Conservation (phyloP, 768 basidiomycete species). For the Candolleomyces eurysporus region DNA sequence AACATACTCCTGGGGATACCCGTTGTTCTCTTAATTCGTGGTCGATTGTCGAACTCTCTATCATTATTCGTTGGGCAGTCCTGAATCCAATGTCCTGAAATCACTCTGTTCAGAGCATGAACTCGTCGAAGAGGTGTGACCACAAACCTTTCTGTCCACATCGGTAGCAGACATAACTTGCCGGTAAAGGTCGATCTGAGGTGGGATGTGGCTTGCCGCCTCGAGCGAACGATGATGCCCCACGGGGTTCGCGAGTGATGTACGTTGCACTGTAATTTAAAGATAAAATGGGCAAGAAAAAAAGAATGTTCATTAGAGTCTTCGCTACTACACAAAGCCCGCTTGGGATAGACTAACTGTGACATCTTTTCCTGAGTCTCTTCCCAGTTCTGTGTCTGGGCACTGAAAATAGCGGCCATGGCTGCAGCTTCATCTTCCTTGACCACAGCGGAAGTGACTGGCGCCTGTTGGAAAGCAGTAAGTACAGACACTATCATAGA, state of each 20-base stretch:
- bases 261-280: conserved; percentile 59
- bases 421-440: conserved; percentile 88
- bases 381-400: conserved; percentile 94
- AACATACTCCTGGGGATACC: conserved; percentile 98
- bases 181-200: conserved; percentile 77
- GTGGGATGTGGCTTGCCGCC: conserved; percentile 57
- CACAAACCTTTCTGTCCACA: conserved; percentile 94
- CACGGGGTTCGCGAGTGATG: conserved; percentile 56
- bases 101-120: conserved; percentile 12
- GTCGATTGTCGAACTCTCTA: conserved; percentile 89
- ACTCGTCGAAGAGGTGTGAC: background rate
- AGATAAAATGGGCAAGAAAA: conserved; percentile 27
- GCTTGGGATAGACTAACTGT: conserved; percentile 80
- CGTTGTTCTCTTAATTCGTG: conserved; percentile 95
- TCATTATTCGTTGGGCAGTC: conserved; percentile 98
- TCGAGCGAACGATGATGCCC: conserved; percentile 62
- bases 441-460: conserved; percentile 44
- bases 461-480: conserved; percentile 6
- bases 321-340: conserved; percentile 63
- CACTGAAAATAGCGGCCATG: conserved; percentile 98
- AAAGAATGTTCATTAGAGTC: conserved; percentile 70
- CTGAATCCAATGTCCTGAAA: conserved; percentile 98
- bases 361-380: conserved; percentile 99
- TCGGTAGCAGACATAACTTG: conserved; percentile 97
- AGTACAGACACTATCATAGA: conserved; percentile 1